phyloP scores from a whole-genome alignment of 352 stramenopile species.

The Pythium volutum region DNA sequence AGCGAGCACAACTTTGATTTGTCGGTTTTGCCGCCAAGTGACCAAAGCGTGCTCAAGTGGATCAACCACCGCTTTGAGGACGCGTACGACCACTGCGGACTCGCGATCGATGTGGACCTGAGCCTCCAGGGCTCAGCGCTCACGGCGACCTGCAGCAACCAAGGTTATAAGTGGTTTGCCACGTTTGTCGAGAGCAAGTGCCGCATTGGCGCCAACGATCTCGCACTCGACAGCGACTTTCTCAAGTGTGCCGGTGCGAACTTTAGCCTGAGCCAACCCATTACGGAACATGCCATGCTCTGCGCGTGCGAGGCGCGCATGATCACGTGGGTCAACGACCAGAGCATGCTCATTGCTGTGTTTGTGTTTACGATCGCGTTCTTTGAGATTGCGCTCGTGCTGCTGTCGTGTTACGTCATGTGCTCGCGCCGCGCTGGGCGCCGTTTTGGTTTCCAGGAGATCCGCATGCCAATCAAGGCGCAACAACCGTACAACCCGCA shows the following conservation, averaged over 20 bases:
- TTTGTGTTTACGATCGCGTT: conserved; percentile 79
- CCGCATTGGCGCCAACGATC: conserved; percentile 50
- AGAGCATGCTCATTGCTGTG: conserved; percentile 70
- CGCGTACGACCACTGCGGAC: conserved; percentile 69
- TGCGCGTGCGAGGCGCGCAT: conserved; percentile 79
- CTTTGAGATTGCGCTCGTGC: conserved; percentile 77
- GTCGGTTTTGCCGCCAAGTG: conserved; percentile 42
- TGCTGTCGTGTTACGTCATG: conserved; percentile 83
- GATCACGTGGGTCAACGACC: conserved; percentile 78
- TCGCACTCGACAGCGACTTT: conserved; percentile 57
- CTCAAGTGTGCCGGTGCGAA: conserved; percentile 61
- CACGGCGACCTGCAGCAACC: conserved; percentile 51
- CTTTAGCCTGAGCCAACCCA: conserved; percentile 58
- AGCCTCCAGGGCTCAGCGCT: conserved; percentile 40
- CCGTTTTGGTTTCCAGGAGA: conserved; percentile 78
- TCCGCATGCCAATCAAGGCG: conserved; percentile 78
- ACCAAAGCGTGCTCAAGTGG: conserved; percentile 67
- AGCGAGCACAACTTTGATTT: conserved; percentile 70
- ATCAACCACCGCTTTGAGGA: conserved; percentile 78
- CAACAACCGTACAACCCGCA: conserved; percentile 77
- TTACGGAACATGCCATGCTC: conserved; percentile 79
- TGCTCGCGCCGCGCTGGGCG: conserved; percentile 55
- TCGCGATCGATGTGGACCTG: conserved; percentile 62
- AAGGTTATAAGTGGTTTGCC: conserved; percentile 68
- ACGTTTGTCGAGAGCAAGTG: conserved; percentile 71